Evolutionary conservation across 1,139 yeast genomes (phyloP).

Genomic region (Pichia sp.): DNA sequence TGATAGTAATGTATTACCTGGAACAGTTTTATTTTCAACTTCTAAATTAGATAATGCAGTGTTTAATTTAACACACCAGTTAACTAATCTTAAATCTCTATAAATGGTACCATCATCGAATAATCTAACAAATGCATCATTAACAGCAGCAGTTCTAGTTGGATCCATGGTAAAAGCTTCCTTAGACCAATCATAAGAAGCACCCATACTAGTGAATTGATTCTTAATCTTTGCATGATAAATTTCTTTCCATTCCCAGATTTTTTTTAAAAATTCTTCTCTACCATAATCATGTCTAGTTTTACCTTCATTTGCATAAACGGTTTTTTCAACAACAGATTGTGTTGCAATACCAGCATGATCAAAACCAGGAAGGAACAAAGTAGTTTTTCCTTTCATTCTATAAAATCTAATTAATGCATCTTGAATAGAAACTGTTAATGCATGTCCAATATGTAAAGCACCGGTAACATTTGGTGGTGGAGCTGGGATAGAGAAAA

Average conservation of each 20-base stretch:
- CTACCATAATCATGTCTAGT: constrained; percentile 96
- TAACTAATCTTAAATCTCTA: constrained; percentile 88
- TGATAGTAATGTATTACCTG: constrained; percentile 72
- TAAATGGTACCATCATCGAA: constrained; percentile 95
- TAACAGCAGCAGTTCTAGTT: constrained; percentile 69
- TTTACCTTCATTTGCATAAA: constrained; percentile 81
- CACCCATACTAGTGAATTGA: constrained; percentile 86
- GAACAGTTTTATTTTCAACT: constrained; percentile 84
- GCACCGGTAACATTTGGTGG: constrained; percentile 99
- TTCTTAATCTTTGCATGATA: constrained; percentile 80
- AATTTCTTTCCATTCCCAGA: constrained; percentile 98
- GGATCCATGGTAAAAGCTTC: constrained; percentile 93
- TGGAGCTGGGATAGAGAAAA: constrained; percentile 90
- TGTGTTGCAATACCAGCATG: constrained; percentile 99
- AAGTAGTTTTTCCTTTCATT: constrained; percentile 94
- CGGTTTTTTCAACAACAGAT: constrained; percentile 94
- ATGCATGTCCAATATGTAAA: constrained; percentile 96
- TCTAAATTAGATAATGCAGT: constrained; percentile 95
- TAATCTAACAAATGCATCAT: constrained; percentile 83
- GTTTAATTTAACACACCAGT: constrained; percentile 93
- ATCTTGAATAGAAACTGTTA: constrained; percentile 93
- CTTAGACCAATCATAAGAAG: constrained; percentile 93
- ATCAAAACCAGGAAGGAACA: constrained; percentile 94
- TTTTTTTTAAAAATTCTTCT: constrained; percentile 78
- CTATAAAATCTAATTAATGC: constrained; percentile 88